Evolutionary conservation across 768 basidiomycete species (phyloP).

Genomic region (Heimioporus sp.): DNA sequence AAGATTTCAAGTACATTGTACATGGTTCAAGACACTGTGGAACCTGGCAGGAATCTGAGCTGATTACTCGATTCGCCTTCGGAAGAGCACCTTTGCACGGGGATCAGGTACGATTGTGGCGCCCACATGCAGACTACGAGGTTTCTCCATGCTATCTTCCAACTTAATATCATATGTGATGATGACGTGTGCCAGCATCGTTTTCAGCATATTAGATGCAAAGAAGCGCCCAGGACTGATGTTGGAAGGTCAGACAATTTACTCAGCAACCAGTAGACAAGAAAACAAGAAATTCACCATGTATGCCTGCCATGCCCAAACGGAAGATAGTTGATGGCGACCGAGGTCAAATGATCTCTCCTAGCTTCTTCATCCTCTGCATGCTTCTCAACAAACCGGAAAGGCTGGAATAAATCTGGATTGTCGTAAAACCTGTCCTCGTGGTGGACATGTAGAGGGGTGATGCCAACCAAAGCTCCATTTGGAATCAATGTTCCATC

Average conservation of each 20-base stretch:
- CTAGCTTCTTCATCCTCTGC: constrained; percentile 23
- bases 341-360: constrained; percentile 35
- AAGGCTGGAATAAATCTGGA: constrained; percentile 20
- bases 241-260: too few relatives aligned
- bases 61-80: too few relatives aligned
- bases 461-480: constrained; percentile 27
- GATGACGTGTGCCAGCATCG: constrained; percentile 16
- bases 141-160: neutral
- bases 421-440: constrained; percentile 30
- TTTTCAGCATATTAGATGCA: constrained; percentile 4
- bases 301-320: constrained; percentile 34
- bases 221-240: constrained; percentile 18
- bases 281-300: constrained; percentile 3
- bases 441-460: constrained; percentile 22
- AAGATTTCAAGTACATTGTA: too few relatives aligned
- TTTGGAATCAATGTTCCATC: constrained; percentile 38
- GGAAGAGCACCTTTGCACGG: neutral
- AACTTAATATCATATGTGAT: constrained; percentile 17
- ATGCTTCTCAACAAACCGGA: constrained; percentile 41
- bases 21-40: too few relatives aligned
- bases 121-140: constrained; percentile 2
- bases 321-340: constrained; percentile 28
- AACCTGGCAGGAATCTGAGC: too few relatives aligned
- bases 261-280: too few relatives aligned
- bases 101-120: constrained; percentile 2